These are phyloP conservation scores for Ramaria rubella DNA, from an alignment of 768 basidiomycete genomes.

Conservation along the genomic window DNA sequence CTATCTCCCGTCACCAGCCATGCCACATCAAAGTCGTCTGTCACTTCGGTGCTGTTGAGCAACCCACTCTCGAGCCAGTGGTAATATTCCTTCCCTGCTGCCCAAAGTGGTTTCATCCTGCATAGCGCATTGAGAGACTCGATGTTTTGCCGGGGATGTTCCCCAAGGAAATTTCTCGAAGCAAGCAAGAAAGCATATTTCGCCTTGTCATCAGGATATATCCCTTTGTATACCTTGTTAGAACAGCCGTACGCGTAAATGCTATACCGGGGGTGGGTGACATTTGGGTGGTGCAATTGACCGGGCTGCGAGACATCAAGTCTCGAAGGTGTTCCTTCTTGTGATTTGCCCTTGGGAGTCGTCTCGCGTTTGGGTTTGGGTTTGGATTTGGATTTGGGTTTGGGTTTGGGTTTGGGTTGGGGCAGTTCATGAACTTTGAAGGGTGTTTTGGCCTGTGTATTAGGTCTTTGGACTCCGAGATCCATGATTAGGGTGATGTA, in stretches of 20 bases:
- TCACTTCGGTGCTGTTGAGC: too few species aligned
- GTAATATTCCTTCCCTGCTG: neutral
- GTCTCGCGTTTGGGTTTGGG: neutral
- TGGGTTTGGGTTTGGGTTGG: too few species aligned
- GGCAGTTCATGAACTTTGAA: neutral
- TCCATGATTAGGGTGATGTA: constrained; percentile 19
- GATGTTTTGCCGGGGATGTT: constrained; percentile 9
- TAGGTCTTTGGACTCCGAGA: constrained; percentile 13
- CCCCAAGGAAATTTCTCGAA: neutral
- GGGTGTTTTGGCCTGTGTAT: too few species aligned
- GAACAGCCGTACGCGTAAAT: too few species aligned
- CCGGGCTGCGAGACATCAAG: neutral
- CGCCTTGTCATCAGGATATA: neutral
- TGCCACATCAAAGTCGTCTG: too few species aligned
- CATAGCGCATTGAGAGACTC: too few species aligned
- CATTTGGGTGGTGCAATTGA: neutral
- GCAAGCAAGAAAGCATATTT: too few species aligned
- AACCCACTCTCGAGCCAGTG: neutral
- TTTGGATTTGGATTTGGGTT: too few species aligned
- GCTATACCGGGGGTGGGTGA: constrained; percentile 18
- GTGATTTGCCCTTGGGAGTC: too few species aligned
- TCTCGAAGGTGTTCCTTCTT: neutral
- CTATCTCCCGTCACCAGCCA: too few species aligned
- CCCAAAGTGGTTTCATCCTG: constrained; percentile 13
- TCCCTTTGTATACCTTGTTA: constrained; percentile 15